These are phyloP conservation scores for Phalaenopsis aphrodite DNA, from an alignment of 106 monocot genomes.

Conservation along the genomic window DNA sequence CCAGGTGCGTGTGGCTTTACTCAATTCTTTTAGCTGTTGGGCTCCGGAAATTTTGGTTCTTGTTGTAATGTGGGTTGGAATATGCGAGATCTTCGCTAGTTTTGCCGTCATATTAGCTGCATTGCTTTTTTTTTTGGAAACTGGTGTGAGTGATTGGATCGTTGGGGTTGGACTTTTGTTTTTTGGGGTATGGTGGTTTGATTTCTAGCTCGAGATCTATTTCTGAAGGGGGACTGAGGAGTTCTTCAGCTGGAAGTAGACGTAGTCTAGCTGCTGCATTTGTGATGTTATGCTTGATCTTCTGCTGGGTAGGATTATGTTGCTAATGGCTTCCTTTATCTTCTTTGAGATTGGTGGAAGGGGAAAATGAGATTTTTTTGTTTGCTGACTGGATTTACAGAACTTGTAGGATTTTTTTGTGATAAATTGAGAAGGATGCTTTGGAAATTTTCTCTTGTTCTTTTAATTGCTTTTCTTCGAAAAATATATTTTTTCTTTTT, in stretches of 20 bases:
- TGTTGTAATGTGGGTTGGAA: constrained; percentile 4
- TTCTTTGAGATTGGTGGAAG: neutral
- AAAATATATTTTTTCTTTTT: neutral
- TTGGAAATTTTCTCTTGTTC: neutral
- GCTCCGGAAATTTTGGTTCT: neutral
- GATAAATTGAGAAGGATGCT: neutral
- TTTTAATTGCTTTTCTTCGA: neutral
- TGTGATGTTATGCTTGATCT: neutral
- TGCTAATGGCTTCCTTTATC: neutral
- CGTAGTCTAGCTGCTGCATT: neutral
- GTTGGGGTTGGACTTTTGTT: neutral
- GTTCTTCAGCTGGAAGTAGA: neutral
- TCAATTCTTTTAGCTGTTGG: neutral
- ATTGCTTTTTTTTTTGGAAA: neutral
- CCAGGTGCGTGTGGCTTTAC: constrained; percentile 6
- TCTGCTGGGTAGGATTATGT: neutral
- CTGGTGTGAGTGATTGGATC: too few relatives aligned
- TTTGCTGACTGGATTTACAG: too few relatives aligned
- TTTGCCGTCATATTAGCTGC: neutral
- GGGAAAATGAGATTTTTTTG: too few relatives aligned
- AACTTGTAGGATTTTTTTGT: too few relatives aligned
- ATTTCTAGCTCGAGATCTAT: constrained; percentile 1
- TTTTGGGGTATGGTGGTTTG: neutral
- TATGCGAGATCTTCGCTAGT: neutral
- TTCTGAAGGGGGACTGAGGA: neutral